These are phyloP conservation scores for Myxozyma mucilagina DNA, from an alignment of 805 yeast species.

Conservation along the genomic window DNA sequence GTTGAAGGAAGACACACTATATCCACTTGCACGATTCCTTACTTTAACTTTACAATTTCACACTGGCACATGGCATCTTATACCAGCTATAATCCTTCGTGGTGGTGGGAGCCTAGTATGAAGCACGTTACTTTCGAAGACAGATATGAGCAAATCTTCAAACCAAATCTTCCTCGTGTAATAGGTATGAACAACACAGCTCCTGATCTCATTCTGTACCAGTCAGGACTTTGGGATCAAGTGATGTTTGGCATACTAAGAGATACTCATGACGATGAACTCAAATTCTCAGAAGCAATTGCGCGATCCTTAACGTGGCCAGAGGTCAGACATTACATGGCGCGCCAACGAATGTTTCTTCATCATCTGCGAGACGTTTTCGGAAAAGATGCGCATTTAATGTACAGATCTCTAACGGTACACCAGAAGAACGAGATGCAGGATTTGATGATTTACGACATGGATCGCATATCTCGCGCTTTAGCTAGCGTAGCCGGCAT, in stretches of 20 bases:
- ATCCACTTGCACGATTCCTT: constrained; percentile 17
- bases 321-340: constrained; percentile 14
- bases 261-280: not conserved
- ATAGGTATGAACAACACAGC: constrained; percentile 18
- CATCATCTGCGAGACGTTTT: constrained; percentile 8
- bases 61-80: constrained; percentile 29
- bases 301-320: constrained; percentile 17
- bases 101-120: constrained; percentile 28
- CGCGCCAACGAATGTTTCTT: constrained; percentile 13
- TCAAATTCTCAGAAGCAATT: not conserved
- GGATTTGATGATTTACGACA: constrained; percentile 14
- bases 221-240: constrained; percentile 17
- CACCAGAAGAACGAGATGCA: constrained; percentile 10
- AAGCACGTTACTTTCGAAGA: constrained; percentile 22
- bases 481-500: constrained; percentile 11
- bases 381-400: constrained; percentile 19
- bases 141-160: constrained; percentile 12
- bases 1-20: constrained; percentile 16
- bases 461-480: constrained; percentile 20
- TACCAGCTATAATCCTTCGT: constrained; percentile 15
- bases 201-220: constrained; percentile 22
- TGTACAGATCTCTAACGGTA: constrained; percentile 15
- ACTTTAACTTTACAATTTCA: constrained; percentile 20
- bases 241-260: not conserved
- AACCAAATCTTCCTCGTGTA: not conserved